Percentiles rank a stretch among this genome's conserved stretches.
phyloP scores from a whole-genome alignment of 1,284 basidiomycete genomes.

The Trichosporon ovoides region DNA sequence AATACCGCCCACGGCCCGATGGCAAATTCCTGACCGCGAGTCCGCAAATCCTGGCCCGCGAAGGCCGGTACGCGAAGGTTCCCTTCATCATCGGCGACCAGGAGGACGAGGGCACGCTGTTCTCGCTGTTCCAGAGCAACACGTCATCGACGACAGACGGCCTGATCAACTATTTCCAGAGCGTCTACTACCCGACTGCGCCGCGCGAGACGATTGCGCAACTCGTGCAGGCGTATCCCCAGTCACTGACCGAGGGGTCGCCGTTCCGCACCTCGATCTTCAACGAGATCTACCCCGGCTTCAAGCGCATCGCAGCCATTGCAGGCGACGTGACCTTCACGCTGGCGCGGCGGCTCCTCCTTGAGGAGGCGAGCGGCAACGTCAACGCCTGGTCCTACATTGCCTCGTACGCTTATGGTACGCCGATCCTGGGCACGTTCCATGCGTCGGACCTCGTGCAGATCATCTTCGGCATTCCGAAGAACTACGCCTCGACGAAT shows the following conservation, averaged over 20 bases:
- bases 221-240: slow-evolving; percentile 8
- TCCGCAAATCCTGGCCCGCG: slow-evolving; percentile 30
- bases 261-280: slow-evolving; percentile 16
- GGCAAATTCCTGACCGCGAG: slow-evolving; percentile 53
- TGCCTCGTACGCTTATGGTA: slow-evolving; percentile 16
- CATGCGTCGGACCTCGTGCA: slow-evolving; percentile 18
- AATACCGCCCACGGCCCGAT: slow-evolving; percentile 55
- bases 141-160: slow-evolving; percentile 19
- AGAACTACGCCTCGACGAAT: slow-evolving; percentile 15
- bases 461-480: slow-evolving; percentile 19
- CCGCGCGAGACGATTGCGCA: slow-evolving; percentile 24
- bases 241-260: slow-evolving; percentile 21
- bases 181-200: slow-evolving; percentile 22
- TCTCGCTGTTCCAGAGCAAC: slow-evolving; percentile 29
- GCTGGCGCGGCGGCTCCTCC: slow-evolving; percentile 17
- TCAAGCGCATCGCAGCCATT: slow-evolving; percentile 20
- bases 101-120: slow-evolving; percentile 23
- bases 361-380: slow-evolving; percentile 5
- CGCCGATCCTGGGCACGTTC: slow-evolving; percentile 19
- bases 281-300: slow-evolving; percentile 20
- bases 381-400: slow-evolving; percentile 22
- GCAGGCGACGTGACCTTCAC: slow-evolving; percentile 17
- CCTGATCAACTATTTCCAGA: slow-evolving; percentile 19
- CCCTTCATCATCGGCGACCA: slow-evolving; percentile 26
- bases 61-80: slow-evolving; percentile 13